Evolutionary conservation across 2,329 filamentous ascomycete genomes (phyloP).

Genomic region (Sarocladium strictum): DNA sequence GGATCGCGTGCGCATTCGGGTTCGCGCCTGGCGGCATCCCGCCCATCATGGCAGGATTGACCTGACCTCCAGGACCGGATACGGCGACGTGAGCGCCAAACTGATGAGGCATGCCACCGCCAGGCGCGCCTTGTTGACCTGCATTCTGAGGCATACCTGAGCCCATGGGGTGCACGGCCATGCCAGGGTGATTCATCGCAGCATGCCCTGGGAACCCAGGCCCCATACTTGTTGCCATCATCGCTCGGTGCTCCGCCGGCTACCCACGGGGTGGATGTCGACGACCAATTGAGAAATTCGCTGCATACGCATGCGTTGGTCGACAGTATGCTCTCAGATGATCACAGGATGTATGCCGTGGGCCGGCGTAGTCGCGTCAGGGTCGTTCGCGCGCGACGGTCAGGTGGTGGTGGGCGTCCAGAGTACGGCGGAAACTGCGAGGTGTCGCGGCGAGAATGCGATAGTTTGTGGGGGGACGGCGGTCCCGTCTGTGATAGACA

Average conservation of each 20-base stretch:
- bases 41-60: constrained; percentile 70
- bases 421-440: constrained; percentile 1
- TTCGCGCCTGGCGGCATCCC: constrained; percentile 66
- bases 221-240: constrained; percentile 64
- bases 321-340: constrained; percentile 12
- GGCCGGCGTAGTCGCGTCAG: constrained; percentile 5
- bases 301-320: constrained; percentile 39
- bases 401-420: constrained; percentile 5
- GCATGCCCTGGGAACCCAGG: constrained; percentile 60
- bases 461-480: neutral
- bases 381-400: constrained; percentile 1
- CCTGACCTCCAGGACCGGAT: constrained; percentile 65
- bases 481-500: neutral
- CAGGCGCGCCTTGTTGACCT: constrained; percentile 63
- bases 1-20: constrained; percentile 64
- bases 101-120: constrained; percentile 60
- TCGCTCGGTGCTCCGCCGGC: constrained; percentile 40
- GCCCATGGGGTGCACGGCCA: constrained; percentile 59
- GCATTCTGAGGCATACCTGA: constrained; percentile 61
- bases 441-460: constrained; percentile 2
- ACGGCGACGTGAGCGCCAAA: constrained; percentile 61
- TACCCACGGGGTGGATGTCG: constrained; percentile 57
- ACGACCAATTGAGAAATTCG: constrained; percentile 37
- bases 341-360: constrained; percentile 10
- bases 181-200: constrained; percentile 66